phyloP scores from a whole-genome alignment of 1,284 basidiomycete genomes.

The Melampsora abietis-canadensis region DNA sequence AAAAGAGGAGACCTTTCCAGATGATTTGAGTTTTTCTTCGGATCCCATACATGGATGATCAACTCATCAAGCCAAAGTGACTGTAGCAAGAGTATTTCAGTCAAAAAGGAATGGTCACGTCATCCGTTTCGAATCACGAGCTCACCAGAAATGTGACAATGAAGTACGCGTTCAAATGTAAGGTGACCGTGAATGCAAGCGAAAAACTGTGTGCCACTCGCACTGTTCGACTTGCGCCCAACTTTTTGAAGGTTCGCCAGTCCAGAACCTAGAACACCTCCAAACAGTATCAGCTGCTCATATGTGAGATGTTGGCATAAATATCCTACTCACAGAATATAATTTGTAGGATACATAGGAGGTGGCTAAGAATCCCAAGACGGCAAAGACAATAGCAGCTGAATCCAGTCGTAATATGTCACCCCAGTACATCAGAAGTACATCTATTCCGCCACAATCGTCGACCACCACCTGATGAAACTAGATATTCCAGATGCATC shows the following conservation, averaged over 20 bases:
- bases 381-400: slow-evolving; percentile 12
- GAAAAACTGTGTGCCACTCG: slow-evolving; percentile 34
- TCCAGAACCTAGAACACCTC: slow-evolving; percentile 24
- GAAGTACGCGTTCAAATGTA: slow-evolving; percentile 42
- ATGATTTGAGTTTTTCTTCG: not conserved
- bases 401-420: slow-evolving; percentile 12
- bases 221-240: slow-evolving; percentile 24
- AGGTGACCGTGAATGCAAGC: slow-evolving; percentile 17
- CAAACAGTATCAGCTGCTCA: not conserved
- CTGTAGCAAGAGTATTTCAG: not conserved
- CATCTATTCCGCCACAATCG: slow-evolving; percentile 32
- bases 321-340: slow-evolving; percentile 13
- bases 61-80: slow-evolving; percentile 35
- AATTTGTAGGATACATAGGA: slow-evolving; percentile 24
- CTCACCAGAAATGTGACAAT: slow-evolving; percentile 28
- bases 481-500: not conserved
- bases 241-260: slow-evolving; percentile 39
- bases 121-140: not conserved
- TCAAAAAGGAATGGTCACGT: not conserved
- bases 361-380: slow-evolving; percentile 5
- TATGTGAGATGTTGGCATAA: not conserved
- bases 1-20: not conserved
- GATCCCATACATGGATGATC: slow-evolving; percentile 8
- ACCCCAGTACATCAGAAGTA: slow-evolving; percentile 29
- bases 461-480: slow-evolving; percentile 8